Evolutionary conservation across 495 filamentous ascomycete species (phyloP).

Genomic region (Daldinia grandis): DNA sequence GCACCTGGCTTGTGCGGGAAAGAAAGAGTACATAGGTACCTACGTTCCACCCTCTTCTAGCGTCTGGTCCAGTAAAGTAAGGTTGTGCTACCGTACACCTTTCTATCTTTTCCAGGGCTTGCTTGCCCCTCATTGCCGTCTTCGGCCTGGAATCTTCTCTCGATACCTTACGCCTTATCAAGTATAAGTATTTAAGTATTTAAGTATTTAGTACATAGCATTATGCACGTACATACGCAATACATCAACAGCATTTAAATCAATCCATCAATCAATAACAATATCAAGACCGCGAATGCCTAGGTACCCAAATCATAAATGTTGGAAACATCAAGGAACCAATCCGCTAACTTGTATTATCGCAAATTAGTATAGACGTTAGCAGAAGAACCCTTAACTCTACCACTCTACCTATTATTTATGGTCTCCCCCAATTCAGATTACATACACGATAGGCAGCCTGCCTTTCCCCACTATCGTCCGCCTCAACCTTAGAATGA

Average conservation of each 20-base stretch:
- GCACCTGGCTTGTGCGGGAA: conserved; percentile 41
- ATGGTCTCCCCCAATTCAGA: conserved; percentile 5
- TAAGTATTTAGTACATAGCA: background rate
- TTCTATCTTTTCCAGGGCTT: conserved; percentile 28
- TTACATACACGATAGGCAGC: conserved; percentile 23
- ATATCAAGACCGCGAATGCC: background rate
- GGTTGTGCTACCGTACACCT: conserved; percentile 10
- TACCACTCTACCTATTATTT: no score
- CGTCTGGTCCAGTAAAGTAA: conserved; percentile 8
- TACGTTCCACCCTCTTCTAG: conserved; percentile 14
- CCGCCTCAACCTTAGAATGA: conserved; percentile 33
- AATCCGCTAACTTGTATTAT: background rate
- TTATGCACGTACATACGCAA: background rate
- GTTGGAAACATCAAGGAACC: background rate
- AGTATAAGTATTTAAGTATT: background rate
- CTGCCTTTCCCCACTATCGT: conserved; percentile 38
- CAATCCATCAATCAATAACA: background rate
- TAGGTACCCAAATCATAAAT: background rate
- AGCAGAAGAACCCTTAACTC: background rate
- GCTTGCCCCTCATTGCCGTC: conserved; percentile 40
- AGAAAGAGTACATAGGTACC: conserved; percentile 17
- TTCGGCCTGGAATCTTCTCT: conserved; percentile 47
- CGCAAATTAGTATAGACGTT: background rate
- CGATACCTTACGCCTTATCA: conserved; percentile 27
- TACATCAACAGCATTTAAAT: background rate